Conservation (phyloP, 129 eudicot genomes). For the Pulicaria dysenterica region DNA sequence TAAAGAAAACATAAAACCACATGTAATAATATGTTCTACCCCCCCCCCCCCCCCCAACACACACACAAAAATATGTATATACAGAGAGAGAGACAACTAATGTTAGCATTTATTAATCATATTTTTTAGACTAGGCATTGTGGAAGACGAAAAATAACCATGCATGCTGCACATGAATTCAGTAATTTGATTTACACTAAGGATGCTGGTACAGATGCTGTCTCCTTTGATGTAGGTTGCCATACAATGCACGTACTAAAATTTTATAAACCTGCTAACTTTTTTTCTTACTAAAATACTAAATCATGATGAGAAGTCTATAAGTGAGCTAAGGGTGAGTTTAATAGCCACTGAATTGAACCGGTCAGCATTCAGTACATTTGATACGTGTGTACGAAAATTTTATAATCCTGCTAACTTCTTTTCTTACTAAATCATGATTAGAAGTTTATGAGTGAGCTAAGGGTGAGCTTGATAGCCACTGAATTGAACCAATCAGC, state of each 20-base stretch:
- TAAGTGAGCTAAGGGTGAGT: neutral
- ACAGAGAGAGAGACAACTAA: neutral
- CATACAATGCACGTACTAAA: neutral
- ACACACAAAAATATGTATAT: no score
- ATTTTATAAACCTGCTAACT: neutral
- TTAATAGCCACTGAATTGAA: no score
- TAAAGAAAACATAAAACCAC: neutral
- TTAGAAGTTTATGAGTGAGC: no score
- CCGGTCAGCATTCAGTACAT: no score
- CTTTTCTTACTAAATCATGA: no score
- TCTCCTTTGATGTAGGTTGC: conserved; percentile 1
- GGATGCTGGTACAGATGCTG: neutral
- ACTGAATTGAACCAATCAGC: no score
- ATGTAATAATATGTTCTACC: neutral
- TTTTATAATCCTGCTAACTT: no score
- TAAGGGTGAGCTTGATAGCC: no score
- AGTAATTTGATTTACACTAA: neutral
- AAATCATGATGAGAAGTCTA: neutral
- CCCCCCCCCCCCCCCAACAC: no score
- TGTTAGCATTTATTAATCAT: neutral
- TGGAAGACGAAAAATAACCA: neutral
- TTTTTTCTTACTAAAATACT: neutral
- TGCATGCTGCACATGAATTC: conserved; percentile 12
- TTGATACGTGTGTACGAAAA: no score
- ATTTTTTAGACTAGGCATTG: neutral